Evolutionary conservation across 208 protist genomes (phyloP).

Genomic region (Trypanosoma avium): DNA sequence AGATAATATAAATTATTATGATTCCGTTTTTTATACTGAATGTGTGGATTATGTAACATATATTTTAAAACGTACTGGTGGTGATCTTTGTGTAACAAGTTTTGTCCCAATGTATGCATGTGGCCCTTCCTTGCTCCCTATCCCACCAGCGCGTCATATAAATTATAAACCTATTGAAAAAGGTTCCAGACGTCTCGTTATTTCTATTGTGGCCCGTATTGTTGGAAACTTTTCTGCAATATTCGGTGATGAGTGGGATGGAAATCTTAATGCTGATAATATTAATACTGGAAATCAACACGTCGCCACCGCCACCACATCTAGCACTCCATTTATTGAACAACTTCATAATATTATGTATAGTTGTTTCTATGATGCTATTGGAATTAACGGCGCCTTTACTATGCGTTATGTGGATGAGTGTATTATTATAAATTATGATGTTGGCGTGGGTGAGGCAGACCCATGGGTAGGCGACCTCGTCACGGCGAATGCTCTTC

Average conservation of each 20-base stretch:
- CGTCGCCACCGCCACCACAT: too few species aligned
- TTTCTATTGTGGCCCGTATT: slow-evolving; percentile 21
- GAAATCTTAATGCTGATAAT: too few species aligned
- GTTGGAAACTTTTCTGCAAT: slow-evolving; percentile 12
- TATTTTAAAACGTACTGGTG: slow-evolving; percentile 7
- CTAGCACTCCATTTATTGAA: too few species aligned
- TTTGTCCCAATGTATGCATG: slow-evolving; percentile 26
- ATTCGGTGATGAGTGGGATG: too few species aligned
- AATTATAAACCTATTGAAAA: slow-evolving; percentile 19
- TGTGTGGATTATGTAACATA: slow-evolving; percentile 22
- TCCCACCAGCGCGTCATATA: slow-evolving; percentile 1
- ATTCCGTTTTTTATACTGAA: slow-evolving; percentile 26
- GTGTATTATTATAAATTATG: slow-evolving; percentile 13
- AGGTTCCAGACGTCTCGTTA: slow-evolving; percentile 15
- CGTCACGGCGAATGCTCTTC: slow-evolving; percentile 26
- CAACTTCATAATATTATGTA: slow-evolving; percentile 12
- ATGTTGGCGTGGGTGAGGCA: slow-evolving; percentile 24
- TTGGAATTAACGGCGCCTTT: slow-evolving; percentile 26
- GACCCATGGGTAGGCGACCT: slow-evolving; percentile 30
- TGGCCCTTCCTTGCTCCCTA: slow-evolving; percentile 3
- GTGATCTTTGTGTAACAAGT: slow-evolving; percentile 1
- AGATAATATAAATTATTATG: slow-evolving; percentile 20
- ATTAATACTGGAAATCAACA: too few species aligned
- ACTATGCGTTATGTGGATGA: not conserved
- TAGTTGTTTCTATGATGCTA: slow-evolving; percentile 12